Percentiles rank a stretch among this genome's conserved stretches.
Conservation (phyloP, 345 rosid species). For the thale cress (Arabidopsis thaliana) region DNA sequence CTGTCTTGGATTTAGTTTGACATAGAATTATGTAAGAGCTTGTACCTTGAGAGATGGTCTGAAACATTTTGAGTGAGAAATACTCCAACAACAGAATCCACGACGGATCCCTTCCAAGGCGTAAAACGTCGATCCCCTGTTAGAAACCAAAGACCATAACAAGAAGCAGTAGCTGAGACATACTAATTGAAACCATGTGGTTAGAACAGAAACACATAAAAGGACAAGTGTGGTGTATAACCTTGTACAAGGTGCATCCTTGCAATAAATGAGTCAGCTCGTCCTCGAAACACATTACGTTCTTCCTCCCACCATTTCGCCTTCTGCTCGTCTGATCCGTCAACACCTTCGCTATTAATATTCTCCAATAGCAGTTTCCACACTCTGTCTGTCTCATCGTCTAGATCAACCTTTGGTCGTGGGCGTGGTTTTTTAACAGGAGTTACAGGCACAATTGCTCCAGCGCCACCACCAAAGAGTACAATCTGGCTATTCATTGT, state of each 20-base stretch:
- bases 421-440: constrained; percentile 56
- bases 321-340: constrained; percentile 73
- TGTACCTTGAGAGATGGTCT: constrained; percentile 91
- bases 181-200: neutral
- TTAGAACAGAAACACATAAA: neutral
- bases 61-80: constrained; percentile 98
- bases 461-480: constrained; percentile 55
- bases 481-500: constrained; percentile 51
- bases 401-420: constrained; percentile 84
- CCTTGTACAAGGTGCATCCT: constrained; percentile 99
- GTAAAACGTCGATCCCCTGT: constrained; percentile 96
- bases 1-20: constrained; percentile 13
- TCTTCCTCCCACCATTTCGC: constrained; percentile 86
- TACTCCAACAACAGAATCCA: constrained; percentile 96
- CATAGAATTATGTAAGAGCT: constrained; percentile 32
- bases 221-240: constrained; percentile 36
- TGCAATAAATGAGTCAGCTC: constrained; percentile 88
- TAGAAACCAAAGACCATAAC: constrained; percentile 25
- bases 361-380: constrained; percentile 81
- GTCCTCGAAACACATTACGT: constrained; percentile 72
- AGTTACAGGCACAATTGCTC: constrained; percentile 60
- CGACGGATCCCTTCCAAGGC: constrained; percentile 95
- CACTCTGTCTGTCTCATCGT: constrained; percentile 80
- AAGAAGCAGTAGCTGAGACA: constrained; percentile 3
- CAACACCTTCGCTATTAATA: constrained; percentile 70